Evolutionary conservation across 2,329 filamentous ascomycete genomes (phyloP), one percentile per base, ranked within the genome.

Genomic region (Daldinia sp.): DNA sequence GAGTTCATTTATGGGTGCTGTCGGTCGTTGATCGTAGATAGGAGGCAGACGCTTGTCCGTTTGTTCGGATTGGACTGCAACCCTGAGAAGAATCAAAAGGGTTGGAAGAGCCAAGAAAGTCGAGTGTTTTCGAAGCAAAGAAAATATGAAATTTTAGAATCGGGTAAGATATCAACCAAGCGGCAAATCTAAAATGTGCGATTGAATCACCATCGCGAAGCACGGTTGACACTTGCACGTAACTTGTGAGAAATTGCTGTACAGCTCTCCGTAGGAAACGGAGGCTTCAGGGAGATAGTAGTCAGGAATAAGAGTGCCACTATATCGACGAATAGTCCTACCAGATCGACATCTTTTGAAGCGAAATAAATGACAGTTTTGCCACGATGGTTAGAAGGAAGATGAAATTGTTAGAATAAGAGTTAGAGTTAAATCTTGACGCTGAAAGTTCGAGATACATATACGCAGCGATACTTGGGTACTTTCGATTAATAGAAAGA

Each of bases 371-470:
- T 30, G 6, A n/a, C 2, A 21, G 17, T 51, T n/a, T 25, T n/a
- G 21, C 10, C 9, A 25, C 4, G 32, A n/a, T 7, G 2, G 17
- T 25, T 25, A 35, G 21, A 29, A 25, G 27, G 29, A 37, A 17
- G 32, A 27, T 51, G 32, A 37, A 51, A 35, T 37, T 17, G 11
- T 35, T 21, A 21, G 17, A 45, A 58, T 21, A 21, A n/a, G 35
- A 58, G 34, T 53, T 43, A 9, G 51, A 59, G 25, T 5, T n/a
- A n/a, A n/a, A n/a, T n/a, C 19, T 39, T 25, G 9, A 49, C n/a
- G 39, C 25, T 35, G 37, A 30, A 41, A 7, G 35, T 37, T 51
- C 37, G 17, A 47, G 37, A 41, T 32, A 23, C n/a, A 50, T 50
- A 50, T 32, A 50, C 8, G 19, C 2, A 30, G 15, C 9, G 50